phyloP scores from a whole-genome alignment of 208 protist genomes.

The Leishmania arabica region DNA sequence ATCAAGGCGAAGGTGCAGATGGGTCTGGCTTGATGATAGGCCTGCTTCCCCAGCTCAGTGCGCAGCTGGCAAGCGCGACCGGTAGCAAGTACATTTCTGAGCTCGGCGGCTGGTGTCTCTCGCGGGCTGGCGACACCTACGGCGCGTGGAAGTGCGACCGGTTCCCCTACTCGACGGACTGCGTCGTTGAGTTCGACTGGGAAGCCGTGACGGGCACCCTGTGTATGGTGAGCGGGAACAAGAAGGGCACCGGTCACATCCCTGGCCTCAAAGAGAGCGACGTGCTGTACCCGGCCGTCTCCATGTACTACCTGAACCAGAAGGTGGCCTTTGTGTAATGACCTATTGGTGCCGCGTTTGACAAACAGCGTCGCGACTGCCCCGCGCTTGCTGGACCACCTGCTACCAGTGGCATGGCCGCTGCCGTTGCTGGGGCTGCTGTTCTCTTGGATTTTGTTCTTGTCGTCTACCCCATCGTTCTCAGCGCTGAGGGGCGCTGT shows the following conservation, averaged over 20 bases:
- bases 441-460: not conserved
- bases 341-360: not conserved
- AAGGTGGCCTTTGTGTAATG: constrained; percentile 88
- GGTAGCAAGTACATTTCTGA: constrained; percentile 92
- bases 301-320: constrained; percentile 93
- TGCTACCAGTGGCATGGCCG: not conserved
- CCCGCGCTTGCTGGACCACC: not conserved
- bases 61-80: constrained; percentile 50
- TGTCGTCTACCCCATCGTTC: not conserved
- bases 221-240: constrained; percentile 86
- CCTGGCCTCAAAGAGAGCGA: constrained; percentile 67
- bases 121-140: constrained; percentile 86
- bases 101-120: constrained; percentile 91
- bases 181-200: constrained; percentile 91
- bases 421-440: not conserved
- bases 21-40: constrained; percentile 91
- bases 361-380: not conserved
- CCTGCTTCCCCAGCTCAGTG: constrained; percentile 69
- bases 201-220: constrained; percentile 70
- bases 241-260: constrained; percentile 74
- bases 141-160: constrained; percentile 90
- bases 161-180: constrained; percentile 85
- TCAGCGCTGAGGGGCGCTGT: not conserved
- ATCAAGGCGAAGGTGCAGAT: constrained; percentile 90
- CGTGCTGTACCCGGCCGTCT: constrained; percentile 83